A percentile compares a stretch with the other conserved stretches of the same genome.
phyloP scores from a whole-genome alignment of 2,329 filamentous ascomycete genomes.

The Monosporascus sp. region DNA sequence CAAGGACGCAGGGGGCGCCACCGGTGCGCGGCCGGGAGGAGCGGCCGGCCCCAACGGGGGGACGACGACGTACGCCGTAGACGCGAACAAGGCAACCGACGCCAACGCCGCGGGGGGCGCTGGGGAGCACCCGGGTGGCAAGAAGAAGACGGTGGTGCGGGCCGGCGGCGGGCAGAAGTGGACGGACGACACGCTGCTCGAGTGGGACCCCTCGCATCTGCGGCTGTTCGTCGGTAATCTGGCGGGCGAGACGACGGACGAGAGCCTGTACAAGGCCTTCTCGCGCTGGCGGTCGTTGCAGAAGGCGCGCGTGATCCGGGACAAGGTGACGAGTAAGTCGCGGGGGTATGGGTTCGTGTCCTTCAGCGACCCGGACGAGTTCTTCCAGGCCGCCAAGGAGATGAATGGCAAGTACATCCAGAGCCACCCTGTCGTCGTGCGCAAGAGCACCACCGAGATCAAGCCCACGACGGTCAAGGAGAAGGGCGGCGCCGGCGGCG shows the following conservation, averaged over 20 bases:
- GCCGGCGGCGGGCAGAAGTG: constrained; percentile 88
- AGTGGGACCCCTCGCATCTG: constrained; percentile 94
- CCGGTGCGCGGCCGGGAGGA: constrained; percentile 18
- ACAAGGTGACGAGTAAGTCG: constrained; percentile 94
- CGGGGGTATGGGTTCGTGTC: constrained; percentile 96
- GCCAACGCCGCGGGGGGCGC: constrained; percentile 25
- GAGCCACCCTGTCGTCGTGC: constrained; percentile 84
- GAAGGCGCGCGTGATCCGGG: constrained; percentile 88
- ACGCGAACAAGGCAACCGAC: constrained; percentile 23
- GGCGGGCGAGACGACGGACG: constrained; percentile 94
- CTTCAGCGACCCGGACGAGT: constrained; percentile 92
- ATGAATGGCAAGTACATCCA: constrained; percentile 99
- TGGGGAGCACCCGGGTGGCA: constrained; percentile 42
- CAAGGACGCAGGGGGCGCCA: constrained; percentile 45
- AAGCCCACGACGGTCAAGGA: constrained; percentile 68
- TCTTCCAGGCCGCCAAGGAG: constrained; percentile 92
- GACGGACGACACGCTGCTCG: constrained; percentile 81
- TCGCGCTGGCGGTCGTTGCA: constrained; percentile 80
- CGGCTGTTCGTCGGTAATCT: constrained; percentile 95
- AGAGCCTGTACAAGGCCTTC: constrained; percentile 91
- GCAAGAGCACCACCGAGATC: constrained; percentile 88
- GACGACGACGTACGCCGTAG: constrained; percentile 39
- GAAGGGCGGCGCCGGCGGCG: constrained; percentile 22
- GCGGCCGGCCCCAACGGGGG: constrained; percentile 22
- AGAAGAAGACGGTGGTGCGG: constrained; percentile 82